Base-by-base conservation (phyloP, 768 basidiomycete genomes). In the Russula ochroleuca region DNA sequence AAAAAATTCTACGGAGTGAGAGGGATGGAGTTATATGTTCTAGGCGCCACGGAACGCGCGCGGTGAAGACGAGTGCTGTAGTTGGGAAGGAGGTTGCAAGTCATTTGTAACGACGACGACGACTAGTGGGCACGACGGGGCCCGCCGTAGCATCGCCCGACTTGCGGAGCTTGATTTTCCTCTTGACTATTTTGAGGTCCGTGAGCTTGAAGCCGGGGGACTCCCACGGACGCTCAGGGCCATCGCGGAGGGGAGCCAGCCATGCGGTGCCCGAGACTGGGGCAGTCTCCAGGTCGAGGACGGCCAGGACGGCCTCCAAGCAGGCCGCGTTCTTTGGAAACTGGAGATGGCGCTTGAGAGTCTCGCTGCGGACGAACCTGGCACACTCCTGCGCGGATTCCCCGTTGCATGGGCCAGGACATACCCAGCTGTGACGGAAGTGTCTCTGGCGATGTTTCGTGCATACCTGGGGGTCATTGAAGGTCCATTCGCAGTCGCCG, bases 41-140 rank as follows among this genome's bases (percentile, higher is more conserved):
- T 21, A 38, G 45, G 19, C 56, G 45, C 35, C 43, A 53, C 35
- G 57, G 14, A 25, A 47, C 8, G 19, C 33, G 35, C 4, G 31
- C 37, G 57, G 51, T 35, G 15, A 10, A 54, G 5, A 38, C 13
- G 50, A 50, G 62, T 23, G 19, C 23, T 5, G 47, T 0, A 0
- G 28, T 28, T 28, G 17, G 13, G 40, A 17, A 7, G 13, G 13
- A 15, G 40, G 14, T 17, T 11, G 17, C 15, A 40, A 17, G 47
- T 63, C 49, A 63, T 40, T 63, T 57, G 62, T 57, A 57, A 37
- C 55, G 55, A 63, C 62, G 62, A 51, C 55, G 62, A 51, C 48
- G 25, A 49, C 6, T 41, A 10, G 14, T 28, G 28, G 1, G 40
- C n/a, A 23, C 10, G 17, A 3, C 21, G 5, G 23, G 38, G 3